Evolutionary conservation across 768 basidiomycete genomes (phyloP), one percentile per base, ranked within the genome.

Genomic region (Boletus eberwhitei): DNA sequence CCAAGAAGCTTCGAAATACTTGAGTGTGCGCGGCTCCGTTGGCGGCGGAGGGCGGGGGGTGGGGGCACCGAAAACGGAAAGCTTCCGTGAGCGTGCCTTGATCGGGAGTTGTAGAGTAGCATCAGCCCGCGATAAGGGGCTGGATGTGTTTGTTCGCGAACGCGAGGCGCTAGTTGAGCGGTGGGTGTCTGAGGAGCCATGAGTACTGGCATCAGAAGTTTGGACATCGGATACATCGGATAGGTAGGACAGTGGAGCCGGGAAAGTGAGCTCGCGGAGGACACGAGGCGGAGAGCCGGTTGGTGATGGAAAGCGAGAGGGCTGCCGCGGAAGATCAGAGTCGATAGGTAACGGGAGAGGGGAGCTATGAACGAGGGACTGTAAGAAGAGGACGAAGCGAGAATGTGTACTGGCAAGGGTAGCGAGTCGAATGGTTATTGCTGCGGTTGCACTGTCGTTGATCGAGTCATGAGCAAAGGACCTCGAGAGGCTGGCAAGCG

Each of bases 351-450:
- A 64, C 14, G 81, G 75, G 7, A 75, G 62, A 21, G 70, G 64
- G 1, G 84, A 83, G 54, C 85, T 84, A 63, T 91, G 84, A 1
- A 85, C 82, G 40, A 90, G 71, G 2, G 87, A 81, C 59, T 91
- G 90, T 4, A 91, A 72, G 17, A 89, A 74, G 17, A 92, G 79
- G 21, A 90, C 84, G 60, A 88, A 83, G 11, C 88, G 82, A 14
- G 89, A 87, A 64, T 92, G 88, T 3, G 85, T 80, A 22, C 79
- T 79, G 2, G 82, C 72, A 9, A 88, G 70, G 4, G 75, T 68
- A 32, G 75, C 70, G n/a, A 84, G 72, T 38, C 73, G 74, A 14
- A 67, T 50, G 5, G 74, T 72, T 46, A 63, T 59, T 36, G 44
- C 24, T 5, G 54, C 32, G 17, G 52, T 31, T 9, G 58, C 19